These are phyloP conservation scores for Rusavskia elegans DNA, from an alignment of 495 filamentous ascomycete genomes.

Conservation along the genomic window DNA sequence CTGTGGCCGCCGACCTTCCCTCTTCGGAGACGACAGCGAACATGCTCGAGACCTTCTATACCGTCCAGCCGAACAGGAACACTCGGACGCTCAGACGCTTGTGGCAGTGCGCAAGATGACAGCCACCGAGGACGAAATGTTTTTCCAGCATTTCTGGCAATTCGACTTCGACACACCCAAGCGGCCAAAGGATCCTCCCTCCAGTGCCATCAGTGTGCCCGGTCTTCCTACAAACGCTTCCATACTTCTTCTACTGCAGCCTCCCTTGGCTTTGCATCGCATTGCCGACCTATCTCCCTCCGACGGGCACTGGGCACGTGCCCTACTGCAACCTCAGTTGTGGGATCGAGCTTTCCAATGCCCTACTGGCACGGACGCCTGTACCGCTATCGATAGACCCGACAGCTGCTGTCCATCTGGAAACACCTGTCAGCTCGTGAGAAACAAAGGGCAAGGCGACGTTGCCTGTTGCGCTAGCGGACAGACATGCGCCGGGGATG, in stretches of 20 bases:
- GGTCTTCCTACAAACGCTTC: conserved; percentile 9
- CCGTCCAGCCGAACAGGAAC: not conserved
- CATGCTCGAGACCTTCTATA: too few relatives aligned
- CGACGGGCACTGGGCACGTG: conserved; percentile 10
- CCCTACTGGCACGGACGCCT: conserved; percentile 50
- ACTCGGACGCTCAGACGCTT: conserved; percentile 18
- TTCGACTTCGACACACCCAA: conserved; percentile 19
- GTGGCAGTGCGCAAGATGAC: conserved; percentile 60
- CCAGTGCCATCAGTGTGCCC: not conserved
- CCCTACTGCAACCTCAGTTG: conserved; percentile 14
- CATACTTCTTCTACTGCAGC: conserved; percentile 18
- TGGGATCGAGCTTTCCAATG: conserved; percentile 48
- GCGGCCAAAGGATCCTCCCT: not conserved
- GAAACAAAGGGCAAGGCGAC: conserved; percentile 55
- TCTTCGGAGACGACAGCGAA: too few relatives aligned
- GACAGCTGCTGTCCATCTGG: conserved; percentile 60
- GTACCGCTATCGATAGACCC: conserved; percentile 50
- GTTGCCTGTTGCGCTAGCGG: conserved; percentile 80
- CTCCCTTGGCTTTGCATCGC: conserved; percentile 24
- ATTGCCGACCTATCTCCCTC: conserved; percentile 7
- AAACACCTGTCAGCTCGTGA: conserved; percentile 53
- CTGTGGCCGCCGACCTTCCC: too few relatives aligned
- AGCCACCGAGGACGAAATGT: conserved; percentile 69
- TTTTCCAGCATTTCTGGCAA: conserved; percentile 49
- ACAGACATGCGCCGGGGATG: conserved; percentile 45